Conservation (phyloP, 1,284 basidiomycete species). For the Ustilago shanxiensis region DNA sequence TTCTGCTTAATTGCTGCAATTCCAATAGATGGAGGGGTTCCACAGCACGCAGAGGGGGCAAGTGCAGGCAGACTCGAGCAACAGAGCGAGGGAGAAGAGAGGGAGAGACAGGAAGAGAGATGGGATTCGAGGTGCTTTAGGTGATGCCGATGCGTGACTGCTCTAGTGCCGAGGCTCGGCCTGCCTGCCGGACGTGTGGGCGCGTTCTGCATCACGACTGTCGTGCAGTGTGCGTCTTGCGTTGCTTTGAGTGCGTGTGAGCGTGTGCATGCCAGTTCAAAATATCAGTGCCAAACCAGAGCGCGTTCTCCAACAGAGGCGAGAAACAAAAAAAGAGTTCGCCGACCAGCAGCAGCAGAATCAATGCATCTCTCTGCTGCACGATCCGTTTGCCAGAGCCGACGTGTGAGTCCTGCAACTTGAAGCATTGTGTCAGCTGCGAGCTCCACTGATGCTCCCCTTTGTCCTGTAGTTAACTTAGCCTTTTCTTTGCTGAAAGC, state of each 20-base stretch:
- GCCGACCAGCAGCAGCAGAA: conserved; percentile 11
- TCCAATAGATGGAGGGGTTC: not conserved
- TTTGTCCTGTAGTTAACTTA: too few relatives aligned
- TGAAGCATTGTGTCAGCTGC: not conserved
- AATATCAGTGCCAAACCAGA: not conserved
- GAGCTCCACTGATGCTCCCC: too few relatives aligned
- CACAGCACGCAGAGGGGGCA: conserved; percentile 24
- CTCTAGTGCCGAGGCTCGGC: conserved; percentile 16
- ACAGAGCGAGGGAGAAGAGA: not conserved
- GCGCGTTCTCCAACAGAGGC: conserved; percentile 1
- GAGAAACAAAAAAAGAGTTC: not conserved
- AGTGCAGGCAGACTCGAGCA: conserved; percentile 8
- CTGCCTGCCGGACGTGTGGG: conserved; percentile 23
- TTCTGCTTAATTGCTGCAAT: not conserved
- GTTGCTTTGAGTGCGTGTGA: not conserved
- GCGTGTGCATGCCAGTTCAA: not conserved
- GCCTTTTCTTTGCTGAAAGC: too few relatives aligned
- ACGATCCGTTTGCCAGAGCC: conserved; percentile 6
- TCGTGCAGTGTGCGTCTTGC: conserved; percentile 14
- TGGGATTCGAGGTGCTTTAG: not conserved
- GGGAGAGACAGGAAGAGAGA: not conserved
- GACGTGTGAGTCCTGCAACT: conserved; percentile 1
- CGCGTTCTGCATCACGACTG: conserved; percentile 25
- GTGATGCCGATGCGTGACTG: conserved; percentile 15
- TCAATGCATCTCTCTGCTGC: not conserved